Evolutionary conservation across 257 asterid species (phyloP), one percentile per base, ranked within the genome.

Genomic region (Przewalskia tangutica): DNA sequence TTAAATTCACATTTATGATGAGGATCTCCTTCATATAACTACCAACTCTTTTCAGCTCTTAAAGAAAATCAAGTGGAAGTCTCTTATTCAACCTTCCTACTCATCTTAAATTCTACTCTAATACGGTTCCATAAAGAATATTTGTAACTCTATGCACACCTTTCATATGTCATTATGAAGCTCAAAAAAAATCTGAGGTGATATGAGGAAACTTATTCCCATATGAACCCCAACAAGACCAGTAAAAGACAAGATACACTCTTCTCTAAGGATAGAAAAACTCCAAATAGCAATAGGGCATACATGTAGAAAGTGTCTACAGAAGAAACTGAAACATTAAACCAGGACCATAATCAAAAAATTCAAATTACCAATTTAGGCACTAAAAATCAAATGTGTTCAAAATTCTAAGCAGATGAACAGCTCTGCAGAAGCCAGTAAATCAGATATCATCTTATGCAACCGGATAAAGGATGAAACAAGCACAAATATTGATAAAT

Each of bases 321-420:
- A 90, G 88, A 88, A 86, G 89, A 84, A 85, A 91, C 86, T 85
- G 88, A 86, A 87, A 87, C 89, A 85, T 77, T 77, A 89, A 87
- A 87, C 89, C 92, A 90, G 87, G 89, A 93, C 91, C 94, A 86
- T 89, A 90, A 85, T 83, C 86, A 85, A 87, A 86, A 84, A 86
- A 84, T 85, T 85, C 83, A 87, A 86, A 87, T 79, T 83, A 85
- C 89, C 88, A 83, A 81, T 85, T 89, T 85, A 89, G 89, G 90
- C 60, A 86, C 76, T 68, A 44, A 36, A 59, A 63, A 51, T 20
- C 76, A 76, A 51, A 65, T 6, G 62, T 44, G 58, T 18, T 18
- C 36, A 27, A 17, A 79, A 38, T 38, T 63, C 16, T 63, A 79
- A 77, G 84, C 77, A 81, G 48, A 67, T 44, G 59, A 62, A 50